These are phyloP conservation scores for Lineolata rhizophorae DNA, from an alignment of 495 filamentous ascomycete species.

Conservation along the genomic window DNA sequence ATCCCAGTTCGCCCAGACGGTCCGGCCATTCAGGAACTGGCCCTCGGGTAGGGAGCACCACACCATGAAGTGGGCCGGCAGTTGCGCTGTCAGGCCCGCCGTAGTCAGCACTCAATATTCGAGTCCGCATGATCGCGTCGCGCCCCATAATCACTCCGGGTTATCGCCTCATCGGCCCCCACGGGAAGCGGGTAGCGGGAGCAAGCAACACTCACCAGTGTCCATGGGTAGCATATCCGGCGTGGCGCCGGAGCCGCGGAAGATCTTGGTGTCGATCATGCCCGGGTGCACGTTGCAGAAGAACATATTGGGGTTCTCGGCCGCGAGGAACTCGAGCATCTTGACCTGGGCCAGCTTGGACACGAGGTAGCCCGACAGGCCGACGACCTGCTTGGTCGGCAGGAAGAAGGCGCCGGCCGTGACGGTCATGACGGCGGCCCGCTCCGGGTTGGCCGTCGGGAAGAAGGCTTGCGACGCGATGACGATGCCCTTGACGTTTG, in stretches of 20 bases:
- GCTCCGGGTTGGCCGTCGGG: slow-evolving; percentile 17
- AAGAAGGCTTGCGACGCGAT: slow-evolving; percentile 18
- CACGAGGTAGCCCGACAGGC: slow-evolving; percentile 14
- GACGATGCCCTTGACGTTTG: slow-evolving; percentile 21
- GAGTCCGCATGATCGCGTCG: not conserved
- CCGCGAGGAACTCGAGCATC: slow-evolving; percentile 19
- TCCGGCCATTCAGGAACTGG: slow-evolving; percentile 28
- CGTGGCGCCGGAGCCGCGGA: slow-evolving; percentile 4
- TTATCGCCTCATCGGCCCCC: too few species aligned
- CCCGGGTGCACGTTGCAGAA: slow-evolving; percentile 22
- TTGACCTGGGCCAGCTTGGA: slow-evolving; percentile 21
- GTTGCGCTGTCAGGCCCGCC: slow-evolving; percentile 1
- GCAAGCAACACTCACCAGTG: too few species aligned
- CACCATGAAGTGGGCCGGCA: slow-evolving; percentile 26
- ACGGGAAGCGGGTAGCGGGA: too few species aligned
- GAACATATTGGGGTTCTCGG: slow-evolving; percentile 21
- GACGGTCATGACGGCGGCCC: slow-evolving; percentile 18
- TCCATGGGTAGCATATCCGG: slow-evolving; percentile 13
- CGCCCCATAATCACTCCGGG: not conserved
- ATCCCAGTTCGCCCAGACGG: slow-evolving; percentile 29
- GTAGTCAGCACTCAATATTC: too few species aligned
- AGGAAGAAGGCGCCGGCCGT: slow-evolving; percentile 10
- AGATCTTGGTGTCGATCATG: slow-evolving; percentile 17
- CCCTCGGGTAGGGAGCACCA: slow-evolving; percentile 28
- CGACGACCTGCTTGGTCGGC: slow-evolving; percentile 3